phyloP scores from a whole-genome alignment of 140 eudicot species.

The Stevia rebaudiana region DNA sequence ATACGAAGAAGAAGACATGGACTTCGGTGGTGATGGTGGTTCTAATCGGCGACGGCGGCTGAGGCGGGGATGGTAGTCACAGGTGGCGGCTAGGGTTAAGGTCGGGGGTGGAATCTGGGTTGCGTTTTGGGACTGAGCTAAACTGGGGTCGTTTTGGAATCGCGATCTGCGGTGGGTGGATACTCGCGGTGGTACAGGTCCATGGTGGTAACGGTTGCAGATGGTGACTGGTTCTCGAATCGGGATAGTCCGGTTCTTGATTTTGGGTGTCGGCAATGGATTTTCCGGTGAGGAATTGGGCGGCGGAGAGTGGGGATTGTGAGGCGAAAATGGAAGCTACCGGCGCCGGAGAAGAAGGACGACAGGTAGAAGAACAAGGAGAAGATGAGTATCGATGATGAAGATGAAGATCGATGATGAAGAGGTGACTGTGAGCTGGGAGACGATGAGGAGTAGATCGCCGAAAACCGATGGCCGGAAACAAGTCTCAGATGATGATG shows the following conservation, averaged over 20 bases:
- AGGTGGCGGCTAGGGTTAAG: conserved; percentile 11
- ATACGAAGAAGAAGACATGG: conserved; percentile 57
- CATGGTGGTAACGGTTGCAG: conserved; percentile 26
- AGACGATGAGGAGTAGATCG: no score
- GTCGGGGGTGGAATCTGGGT: conserved; percentile 28
- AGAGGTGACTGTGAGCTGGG: no score
- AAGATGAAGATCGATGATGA: no score
- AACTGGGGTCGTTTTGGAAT: conserved; percentile 52
- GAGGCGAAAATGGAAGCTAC: no score
- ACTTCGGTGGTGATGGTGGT: conserved; percentile 48
- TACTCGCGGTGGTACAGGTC: conserved; percentile 56
- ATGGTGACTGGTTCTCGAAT: conserved; percentile 33
- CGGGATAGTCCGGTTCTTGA: no score
- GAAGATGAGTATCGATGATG: no score
- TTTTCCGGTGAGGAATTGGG: no score
- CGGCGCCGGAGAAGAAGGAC: conserved; percentile 32
- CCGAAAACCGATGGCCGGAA: no score
- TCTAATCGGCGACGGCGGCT: no score
- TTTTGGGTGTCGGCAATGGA: no score
- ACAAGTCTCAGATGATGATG: no score
- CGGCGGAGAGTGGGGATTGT: no score
- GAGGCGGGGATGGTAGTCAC: conserved; percentile 62
- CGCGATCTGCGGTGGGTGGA: conserved; percentile 58
- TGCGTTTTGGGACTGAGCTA: conserved; percentile 36
- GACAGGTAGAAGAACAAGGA: conserved; percentile 29